These are phyloP conservation scores for Diospyros kaki DNA, from an alignment of 148 eudicot species.

Conservation along the genomic window DNA sequence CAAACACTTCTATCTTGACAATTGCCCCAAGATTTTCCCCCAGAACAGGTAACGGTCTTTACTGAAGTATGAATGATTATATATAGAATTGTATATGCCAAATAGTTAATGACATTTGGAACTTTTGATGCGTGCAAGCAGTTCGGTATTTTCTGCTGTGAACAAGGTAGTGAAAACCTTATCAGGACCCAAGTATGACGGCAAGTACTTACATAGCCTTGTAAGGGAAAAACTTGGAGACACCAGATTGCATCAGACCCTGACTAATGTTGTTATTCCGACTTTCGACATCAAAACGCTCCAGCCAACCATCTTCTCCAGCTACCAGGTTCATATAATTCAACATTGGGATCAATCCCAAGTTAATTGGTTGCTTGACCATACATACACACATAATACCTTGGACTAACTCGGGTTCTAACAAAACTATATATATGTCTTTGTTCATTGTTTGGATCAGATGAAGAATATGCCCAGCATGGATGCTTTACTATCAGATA, in stretches of 20 bases:
- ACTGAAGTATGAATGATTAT: too few species aligned
- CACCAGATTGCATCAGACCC: constrained; percentile 9
- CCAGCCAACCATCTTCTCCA: constrained; percentile 28
- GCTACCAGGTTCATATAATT: constrained; percentile 16
- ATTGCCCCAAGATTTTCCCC: constrained; percentile 24
- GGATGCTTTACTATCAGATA: constrained; percentile 18
- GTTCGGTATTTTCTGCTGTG: neutral
- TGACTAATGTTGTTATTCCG: constrained; percentile 29
- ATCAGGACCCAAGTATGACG: constrained; percentile 27
- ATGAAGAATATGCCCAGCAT: neutral
- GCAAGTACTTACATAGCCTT: constrained; percentile 17
- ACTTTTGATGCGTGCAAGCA: too few species aligned
- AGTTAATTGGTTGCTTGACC: too few species aligned
- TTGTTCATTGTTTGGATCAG: neutral
- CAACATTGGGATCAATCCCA: too few species aligned
- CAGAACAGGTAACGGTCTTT: constrained; percentile 3
- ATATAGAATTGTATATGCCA: too few species aligned
- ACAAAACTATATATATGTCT: too few species aligned
- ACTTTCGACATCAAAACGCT: constrained; percentile 24
- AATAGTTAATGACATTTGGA: neutral
- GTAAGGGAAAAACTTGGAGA: constrained; percentile 15
- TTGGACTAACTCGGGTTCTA: neutral
- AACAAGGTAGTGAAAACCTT: neutral
- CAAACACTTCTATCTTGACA: constrained; percentile 16
- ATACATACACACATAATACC: neutral